A percentile compares a stretch with the other conserved stretches of the same genome.
phyloP scores from a whole-genome alignment of 2,329 filamentous ascomycete species.

The Cladophialophora psammophila region DNA sequence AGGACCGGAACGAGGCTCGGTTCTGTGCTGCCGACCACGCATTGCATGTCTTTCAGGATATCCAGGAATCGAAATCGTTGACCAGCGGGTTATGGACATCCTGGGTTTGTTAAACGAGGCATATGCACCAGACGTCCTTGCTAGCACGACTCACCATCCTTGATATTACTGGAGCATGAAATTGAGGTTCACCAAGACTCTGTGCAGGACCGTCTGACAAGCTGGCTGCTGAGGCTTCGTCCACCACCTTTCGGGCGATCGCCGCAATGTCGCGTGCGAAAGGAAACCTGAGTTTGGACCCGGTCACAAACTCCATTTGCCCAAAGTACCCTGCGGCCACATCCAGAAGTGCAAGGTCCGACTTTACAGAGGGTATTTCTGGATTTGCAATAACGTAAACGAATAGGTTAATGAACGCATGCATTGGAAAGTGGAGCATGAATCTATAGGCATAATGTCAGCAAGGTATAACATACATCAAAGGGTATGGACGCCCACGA shows the following conservation, averaged over 20 bases:
- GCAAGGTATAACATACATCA: background rate
- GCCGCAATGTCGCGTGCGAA: conserved; percentile 23
- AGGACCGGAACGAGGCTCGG: too few relatives aligned
- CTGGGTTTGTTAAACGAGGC: too few relatives aligned
- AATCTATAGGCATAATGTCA: conserved; percentile 3
- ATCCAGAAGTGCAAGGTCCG: conserved; percentile 21
- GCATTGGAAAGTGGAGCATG: conserved; percentile 13
- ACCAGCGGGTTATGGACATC: too few relatives aligned
- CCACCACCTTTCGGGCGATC: conserved; percentile 12
- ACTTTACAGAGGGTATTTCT: background rate
- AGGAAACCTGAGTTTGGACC: conserved; percentile 11
- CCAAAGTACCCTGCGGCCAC: conserved; percentile 20
- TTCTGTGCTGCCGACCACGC: too few relatives aligned
- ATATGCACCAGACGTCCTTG: too few relatives aligned
- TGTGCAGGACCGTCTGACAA: too few relatives aligned
- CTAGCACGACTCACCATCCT: too few relatives aligned
- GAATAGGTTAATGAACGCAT: conserved; percentile 20
- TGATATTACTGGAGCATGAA: too few relatives aligned
- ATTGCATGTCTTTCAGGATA: too few relatives aligned
- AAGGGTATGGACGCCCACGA: background rate
- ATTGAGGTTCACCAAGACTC: too few relatives aligned
- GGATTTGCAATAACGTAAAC: conserved; percentile 12
- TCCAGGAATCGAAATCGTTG: too few relatives aligned
- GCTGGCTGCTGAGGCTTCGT: background rate
- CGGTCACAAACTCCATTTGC: conserved; percentile 20